A percentile compares a stretch with the other conserved stretches of the same genome.
Evolutionary conservation across 2,329 filamentous ascomycete species (phyloP).

Genomic region (Phaeomoniella chlamydospora): DNA sequence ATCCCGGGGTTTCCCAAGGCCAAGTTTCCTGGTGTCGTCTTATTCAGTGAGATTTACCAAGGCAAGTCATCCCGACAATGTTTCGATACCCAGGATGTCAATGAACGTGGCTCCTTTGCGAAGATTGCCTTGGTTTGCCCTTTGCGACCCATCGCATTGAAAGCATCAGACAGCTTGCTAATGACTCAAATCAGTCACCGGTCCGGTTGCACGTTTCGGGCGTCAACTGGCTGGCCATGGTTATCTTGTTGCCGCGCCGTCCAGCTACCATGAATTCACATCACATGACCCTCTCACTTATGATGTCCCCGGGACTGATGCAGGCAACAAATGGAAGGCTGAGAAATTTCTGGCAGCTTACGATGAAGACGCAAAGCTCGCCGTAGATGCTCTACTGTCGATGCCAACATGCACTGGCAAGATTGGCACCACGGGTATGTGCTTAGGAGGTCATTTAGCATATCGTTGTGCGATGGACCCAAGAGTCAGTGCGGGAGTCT

Average conservation of each 20-base stretch:
- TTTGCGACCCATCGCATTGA: no score
- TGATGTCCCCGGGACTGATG: constrained; percentile 74
- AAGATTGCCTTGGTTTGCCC: constrained; percentile 1
- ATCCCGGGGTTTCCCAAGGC: constrained; percentile 78
- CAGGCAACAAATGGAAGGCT: constrained; percentile 76
- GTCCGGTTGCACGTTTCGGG: constrained; percentile 76
- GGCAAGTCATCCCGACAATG: constrained; percentile 33
- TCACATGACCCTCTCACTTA: constrained; percentile 73
- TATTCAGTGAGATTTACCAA: constrained; percentile 95
- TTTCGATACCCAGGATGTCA: neutral
- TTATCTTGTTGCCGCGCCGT: constrained; percentile 84
- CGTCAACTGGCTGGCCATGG: constrained; percentile 85
- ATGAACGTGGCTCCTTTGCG: neutral
- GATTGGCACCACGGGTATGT: constrained; percentile 77
- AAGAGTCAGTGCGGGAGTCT: constrained; percentile 61
- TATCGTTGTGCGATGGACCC: constrained; percentile 59
- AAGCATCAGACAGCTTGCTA: no score
- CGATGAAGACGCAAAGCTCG: constrained; percentile 59
- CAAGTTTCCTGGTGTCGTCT: constrained; percentile 73
- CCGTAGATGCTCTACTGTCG: constrained; percentile 55
- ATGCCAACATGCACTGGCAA: constrained; percentile 68
- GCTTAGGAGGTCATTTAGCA: constrained; percentile 79
- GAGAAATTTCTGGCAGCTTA: constrained; percentile 72
- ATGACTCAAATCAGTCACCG: constrained; percentile 73
- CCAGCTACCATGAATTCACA: constrained; percentile 86